These are phyloP conservation scores for Cercospora nicotianae DNA, from an alignment of 2,329 filamentous ascomycete genomes.

Conservation along the genomic window DNA sequence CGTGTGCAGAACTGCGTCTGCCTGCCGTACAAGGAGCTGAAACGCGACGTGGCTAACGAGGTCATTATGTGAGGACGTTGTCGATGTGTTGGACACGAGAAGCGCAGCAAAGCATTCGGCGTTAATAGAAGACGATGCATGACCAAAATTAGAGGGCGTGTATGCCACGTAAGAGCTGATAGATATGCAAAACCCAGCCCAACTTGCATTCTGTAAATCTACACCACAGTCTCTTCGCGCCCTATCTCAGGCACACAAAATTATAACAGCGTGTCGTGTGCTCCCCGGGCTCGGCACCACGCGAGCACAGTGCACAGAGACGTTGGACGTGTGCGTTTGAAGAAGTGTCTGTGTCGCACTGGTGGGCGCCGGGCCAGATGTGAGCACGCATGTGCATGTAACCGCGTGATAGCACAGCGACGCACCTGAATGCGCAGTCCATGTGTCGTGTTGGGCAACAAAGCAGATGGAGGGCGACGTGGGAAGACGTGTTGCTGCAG, in stretches of 20 bases:
- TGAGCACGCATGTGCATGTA: neutral
- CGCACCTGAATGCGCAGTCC: neutral
- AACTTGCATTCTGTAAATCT: neutral
- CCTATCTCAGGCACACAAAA: neutral
- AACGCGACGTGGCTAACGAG: conserved; percentile 81
- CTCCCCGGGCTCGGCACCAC: neutral
- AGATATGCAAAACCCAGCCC: neutral
- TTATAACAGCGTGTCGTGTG: neutral
- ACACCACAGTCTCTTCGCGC: neutral
- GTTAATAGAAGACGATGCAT: neutral
- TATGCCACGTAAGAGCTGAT: neutral
- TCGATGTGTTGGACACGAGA: neutral
- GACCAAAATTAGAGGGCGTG: neutral
- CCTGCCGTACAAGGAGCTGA: conserved; percentile 95
- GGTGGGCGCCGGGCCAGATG: neutral
- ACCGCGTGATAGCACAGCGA: neutral
- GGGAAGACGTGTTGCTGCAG: neutral
- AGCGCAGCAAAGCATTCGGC: conserved; percentile 4
- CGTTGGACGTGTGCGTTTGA: neutral
- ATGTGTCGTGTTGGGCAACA: neutral
- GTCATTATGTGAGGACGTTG: conserved; percentile 76
- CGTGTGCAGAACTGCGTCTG: conserved; percentile 97
- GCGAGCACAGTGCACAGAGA: neutral
- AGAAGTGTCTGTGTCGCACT: neutral
- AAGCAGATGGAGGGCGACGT: neutral